Evolutionary conservation across 192 early-diverging fungal genomes (phyloP), one percentile per base, ranked within the genome.

Genomic region (Coemansia sp.): DNA sequence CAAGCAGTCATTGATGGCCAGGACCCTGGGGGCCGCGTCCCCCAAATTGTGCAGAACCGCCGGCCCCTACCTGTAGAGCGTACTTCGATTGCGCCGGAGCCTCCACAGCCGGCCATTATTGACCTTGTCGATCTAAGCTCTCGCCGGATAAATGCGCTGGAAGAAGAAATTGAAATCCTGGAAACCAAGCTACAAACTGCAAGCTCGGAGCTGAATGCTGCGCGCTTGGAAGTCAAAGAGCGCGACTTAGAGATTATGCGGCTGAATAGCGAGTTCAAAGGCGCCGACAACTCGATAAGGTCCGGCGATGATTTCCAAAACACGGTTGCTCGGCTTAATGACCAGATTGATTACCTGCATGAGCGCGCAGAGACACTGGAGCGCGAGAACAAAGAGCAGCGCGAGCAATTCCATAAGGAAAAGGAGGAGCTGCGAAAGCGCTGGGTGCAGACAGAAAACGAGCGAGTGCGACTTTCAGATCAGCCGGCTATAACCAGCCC

Each of bases 291-390:
- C n/a, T 6, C 6, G 33, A 1, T n/a, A 12, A 31, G 20, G 30
- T 21, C 1, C 1, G 31, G 21, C 15, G n/a, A 28, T 13, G 55
- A 40, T 5, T 19, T 37, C 26, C 37, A 42, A 16, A 52, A 56
- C n/a, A 33, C 43, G 13, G 59, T 52, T 20, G 39, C 56, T 14
- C 55, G 68, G 19, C 69, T 78, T 9, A 48, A 20, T 37, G 75
- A 78, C 60, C 75, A 78, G 50, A 51, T 78, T 23, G 64, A 78
- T 15, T 71, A 71, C 19, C 36, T 78, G 40, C 75, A 78, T 35
- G 75, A 78, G 57, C 68, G 64, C 2, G 46, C 52, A 3, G 69
- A 70, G 57, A 33, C 50, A 4, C 61, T 78, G 20, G 75, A 78
- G 48, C 48, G 41, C 14, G 57, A 68, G 51, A 18, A 31, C 19